Percentiles rank a stretch among this genome's conserved stretches.
Evolutionary conservation across 1,139 yeast genomes (phyloP).

Genomic region (Torulaspora globosa): DNA sequence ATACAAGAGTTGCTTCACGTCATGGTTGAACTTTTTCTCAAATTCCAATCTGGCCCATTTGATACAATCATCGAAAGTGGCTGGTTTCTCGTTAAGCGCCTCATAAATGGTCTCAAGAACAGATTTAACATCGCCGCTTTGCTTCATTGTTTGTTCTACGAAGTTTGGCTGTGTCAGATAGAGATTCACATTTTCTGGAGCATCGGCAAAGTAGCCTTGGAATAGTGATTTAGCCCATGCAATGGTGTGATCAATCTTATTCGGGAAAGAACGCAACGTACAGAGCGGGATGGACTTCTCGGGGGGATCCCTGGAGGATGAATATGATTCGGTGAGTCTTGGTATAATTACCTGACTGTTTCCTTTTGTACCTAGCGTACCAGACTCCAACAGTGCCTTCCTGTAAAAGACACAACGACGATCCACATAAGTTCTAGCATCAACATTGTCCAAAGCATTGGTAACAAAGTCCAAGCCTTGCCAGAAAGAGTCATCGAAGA

Average conservation of each 20-base stretch:
- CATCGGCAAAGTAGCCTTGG: conserved; percentile 87
- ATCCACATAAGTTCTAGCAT: conserved; percentile 96
- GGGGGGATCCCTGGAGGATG: conserved; percentile 97
- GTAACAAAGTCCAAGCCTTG: conserved; percentile 76
- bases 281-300: conserved; percentile 96
- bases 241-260: conserved; percentile 95
- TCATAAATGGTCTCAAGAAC: conserved; percentile 72
- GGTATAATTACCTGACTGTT: conserved; percentile 97
- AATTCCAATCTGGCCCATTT: conserved; percentile 92
- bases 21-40: conserved; percentile 78
- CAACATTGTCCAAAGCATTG: conserved; percentile 94
- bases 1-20: conserved; percentile 81
- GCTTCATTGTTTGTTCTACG: conserved; percentile 85
- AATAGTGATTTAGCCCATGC: conserved; percentile 98
- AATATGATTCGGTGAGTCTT: conserved; percentile 85
- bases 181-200: conserved; percentile 88
- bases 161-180: conserved; percentile 89
- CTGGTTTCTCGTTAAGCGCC: conserved; percentile 76
- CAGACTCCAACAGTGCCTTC: conserved; percentile 90
- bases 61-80: conserved; percentile 87
- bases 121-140: conserved; percentile 86
- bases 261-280: conserved; percentile 95
- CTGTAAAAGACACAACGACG: conserved; percentile 92
- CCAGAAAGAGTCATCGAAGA: conserved; percentile 90
- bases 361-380: conserved; percentile 97